A percentile compares a stretch with the other conserved stretches of the same genome.
These are phyloP conservation scores for Noccaea bulbosa DNA, from an alignment of 345 rosid genomes.

Conservation along the genomic window DNA sequence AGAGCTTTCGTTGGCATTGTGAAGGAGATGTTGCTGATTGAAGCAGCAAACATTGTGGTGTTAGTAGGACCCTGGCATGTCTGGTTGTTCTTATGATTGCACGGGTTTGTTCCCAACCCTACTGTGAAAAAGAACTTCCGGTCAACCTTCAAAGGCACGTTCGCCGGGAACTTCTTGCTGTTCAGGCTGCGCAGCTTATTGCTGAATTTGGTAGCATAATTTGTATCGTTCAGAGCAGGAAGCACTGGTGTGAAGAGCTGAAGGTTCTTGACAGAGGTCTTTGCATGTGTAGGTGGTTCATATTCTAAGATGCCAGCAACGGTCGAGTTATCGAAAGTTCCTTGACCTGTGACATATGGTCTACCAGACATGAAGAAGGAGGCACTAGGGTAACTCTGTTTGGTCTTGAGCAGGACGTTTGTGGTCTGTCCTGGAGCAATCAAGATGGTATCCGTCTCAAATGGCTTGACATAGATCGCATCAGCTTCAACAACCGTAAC, in stretches of 20 bases:
- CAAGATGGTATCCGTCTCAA: constrained; percentile 44
- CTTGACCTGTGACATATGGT: constrained; percentile 69
- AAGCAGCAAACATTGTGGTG: constrained; percentile 64
- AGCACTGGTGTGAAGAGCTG: constrained; percentile 55
- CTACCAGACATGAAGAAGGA: constrained; percentile 63
- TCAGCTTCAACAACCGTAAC: constrained; percentile 49
- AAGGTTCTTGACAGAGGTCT: constrained; percentile 44
- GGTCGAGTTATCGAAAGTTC: constrained; percentile 53
- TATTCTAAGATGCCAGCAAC: constrained; percentile 49
- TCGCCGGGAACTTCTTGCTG: constrained; percentile 53
- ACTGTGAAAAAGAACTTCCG: constrained; percentile 57
- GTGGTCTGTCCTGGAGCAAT: constrained; percentile 50
- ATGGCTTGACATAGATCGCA: constrained; percentile 48
- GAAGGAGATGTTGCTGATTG: constrained; percentile 66
- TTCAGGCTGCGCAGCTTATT: constrained; percentile 58
- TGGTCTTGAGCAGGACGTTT: constrained; percentile 45
- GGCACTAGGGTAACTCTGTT: constrained; percentile 43
- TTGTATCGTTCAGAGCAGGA: constrained; percentile 61
- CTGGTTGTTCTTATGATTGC: constrained; percentile 52
- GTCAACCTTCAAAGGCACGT: constrained; percentile 60
- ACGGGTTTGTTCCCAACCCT: constrained; percentile 63
- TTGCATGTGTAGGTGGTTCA: constrained; percentile 36
- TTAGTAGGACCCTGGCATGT: constrained; percentile 79
- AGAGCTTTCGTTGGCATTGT: constrained; percentile 63
- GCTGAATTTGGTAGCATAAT: constrained; percentile 52